A percentile compares a stretch with the other conserved stretches of the same genome.
Conservation (phyloP, 306 rosid genomes). For the Betula pendula region DNA sequence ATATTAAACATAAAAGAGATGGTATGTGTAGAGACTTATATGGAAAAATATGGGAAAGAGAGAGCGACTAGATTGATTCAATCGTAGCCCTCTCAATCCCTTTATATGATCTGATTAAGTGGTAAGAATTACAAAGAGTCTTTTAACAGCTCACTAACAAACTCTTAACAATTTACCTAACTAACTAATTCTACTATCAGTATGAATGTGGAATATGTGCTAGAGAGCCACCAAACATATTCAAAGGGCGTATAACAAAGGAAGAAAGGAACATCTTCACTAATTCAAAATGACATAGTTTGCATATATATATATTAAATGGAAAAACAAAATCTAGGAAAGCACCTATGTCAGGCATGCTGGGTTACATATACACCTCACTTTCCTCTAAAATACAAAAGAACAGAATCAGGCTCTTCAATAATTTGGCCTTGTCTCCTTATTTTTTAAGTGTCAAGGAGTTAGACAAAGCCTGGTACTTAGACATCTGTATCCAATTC, state of each 20-base stretch:
- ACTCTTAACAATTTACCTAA: no score
- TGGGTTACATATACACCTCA: neutral
- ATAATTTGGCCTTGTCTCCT: neutral
- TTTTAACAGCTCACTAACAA: no score
- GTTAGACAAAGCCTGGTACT: slow-evolving; percentile 3
- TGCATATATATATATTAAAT: neutral
- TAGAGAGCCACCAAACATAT: neutral
- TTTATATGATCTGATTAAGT: no score
- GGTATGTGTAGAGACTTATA: neutral
- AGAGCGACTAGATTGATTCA: no score
- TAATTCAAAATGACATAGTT: neutral
- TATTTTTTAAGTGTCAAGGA: neutral
- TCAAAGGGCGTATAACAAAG: neutral
- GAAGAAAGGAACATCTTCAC: neutral
- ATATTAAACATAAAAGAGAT: neutral
- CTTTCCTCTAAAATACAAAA: slow-evolving; percentile 5
- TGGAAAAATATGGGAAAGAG: no score
- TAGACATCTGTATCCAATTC: slow-evolving; percentile 1
- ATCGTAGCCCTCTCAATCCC: no score
- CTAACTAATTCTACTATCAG: no score
- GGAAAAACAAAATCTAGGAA: slow-evolving; percentile 13
- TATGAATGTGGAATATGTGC: neutral
- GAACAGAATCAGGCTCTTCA: neutral
- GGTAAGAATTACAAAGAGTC: no score
- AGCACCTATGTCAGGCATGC: neutral